These are phyloP conservation scores for Bipolaris oryzae DNA, from an alignment of 2,329 filamentous ascomycete genomes.

Conservation along the genomic window DNA sequence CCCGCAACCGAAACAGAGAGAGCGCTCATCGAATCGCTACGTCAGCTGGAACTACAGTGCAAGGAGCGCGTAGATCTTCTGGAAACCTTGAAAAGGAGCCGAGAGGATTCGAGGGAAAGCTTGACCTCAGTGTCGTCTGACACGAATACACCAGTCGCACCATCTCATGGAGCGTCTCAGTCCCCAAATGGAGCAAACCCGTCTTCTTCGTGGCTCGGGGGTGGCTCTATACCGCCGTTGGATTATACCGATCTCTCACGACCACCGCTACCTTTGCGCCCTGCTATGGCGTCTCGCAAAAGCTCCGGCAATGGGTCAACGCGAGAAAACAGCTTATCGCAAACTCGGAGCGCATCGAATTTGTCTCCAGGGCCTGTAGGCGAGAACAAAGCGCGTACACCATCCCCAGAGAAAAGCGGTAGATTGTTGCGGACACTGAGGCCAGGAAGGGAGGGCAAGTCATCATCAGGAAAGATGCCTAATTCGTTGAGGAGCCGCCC, in stretches of 20 bases:
- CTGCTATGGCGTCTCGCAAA: slow-evolving; percentile 55
- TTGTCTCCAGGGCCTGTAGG: slow-evolving; percentile 44
- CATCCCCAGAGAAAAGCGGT: slow-evolving; percentile 67
- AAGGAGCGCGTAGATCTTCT: slow-evolving; percentile 91
- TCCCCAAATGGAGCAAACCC: slow-evolving; percentile 19
- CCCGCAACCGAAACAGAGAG: slow-evolving; percentile 83
- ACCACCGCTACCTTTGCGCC: slow-evolving; percentile 65
- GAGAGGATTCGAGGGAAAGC: slow-evolving; percentile 58
- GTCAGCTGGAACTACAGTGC: slow-evolving; percentile 85
- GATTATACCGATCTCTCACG: slow-evolving; percentile 82
- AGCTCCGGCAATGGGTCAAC: slow-evolving; percentile 47
- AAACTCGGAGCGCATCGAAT: slow-evolving; percentile 30
- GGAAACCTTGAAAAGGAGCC: slow-evolving; percentile 74
- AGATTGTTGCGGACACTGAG: slow-evolving; percentile 63
- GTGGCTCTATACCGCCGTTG: slow-evolving; percentile 80
- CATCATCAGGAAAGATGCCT: slow-evolving; percentile 55
- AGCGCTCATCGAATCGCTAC: slow-evolving; percentile 79
- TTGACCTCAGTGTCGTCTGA: slow-evolving; percentile 22
- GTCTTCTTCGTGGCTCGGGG: slow-evolving; percentile 68
- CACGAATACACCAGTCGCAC: slow-evolving; percentile 31
- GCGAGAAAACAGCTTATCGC: slow-evolving; percentile 30
- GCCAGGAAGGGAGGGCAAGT: slow-evolving; percentile 52
- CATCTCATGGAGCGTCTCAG: slow-evolving; percentile 26
- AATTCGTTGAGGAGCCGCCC: slow-evolving; percentile 54
- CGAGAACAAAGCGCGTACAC: slow-evolving; percentile 60